Evolutionary conservation across 2,329 filamentous ascomycete genomes (phyloP), one percentile per base, ranked within the genome.

Genomic region (Alternaria incomplexa): DNA sequence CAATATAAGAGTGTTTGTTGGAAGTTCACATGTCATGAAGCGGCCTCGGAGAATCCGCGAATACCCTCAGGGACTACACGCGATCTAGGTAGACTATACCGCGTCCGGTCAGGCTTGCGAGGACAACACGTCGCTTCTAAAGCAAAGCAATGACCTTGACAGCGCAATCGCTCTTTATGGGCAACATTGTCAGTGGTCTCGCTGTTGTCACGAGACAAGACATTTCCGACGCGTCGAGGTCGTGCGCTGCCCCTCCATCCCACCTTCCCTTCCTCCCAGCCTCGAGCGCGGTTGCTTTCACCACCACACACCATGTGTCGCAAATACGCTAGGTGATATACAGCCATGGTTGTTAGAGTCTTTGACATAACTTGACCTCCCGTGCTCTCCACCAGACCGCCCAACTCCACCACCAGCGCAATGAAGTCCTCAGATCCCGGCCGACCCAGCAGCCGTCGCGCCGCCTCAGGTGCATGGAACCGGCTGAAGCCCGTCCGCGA

Each of bases 401-500:
- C 3, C 28, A 11, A 5, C 30, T 17, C 23, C 9, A n/a, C 23
- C 7, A 40, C 40, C 40, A 58, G 28, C 51, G 13, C 17, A n/a
- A 79, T 79, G 76, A 74, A 68, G 65, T 69, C 76, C 6, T 71
- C 73, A 46, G 76, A 78, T 17, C 71, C 74, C 50, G 64, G 65
- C 25, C 72, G 78, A 13, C 76, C 78, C 55, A 78, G 70, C 66
- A 79, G 73, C 64, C 76, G 76, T 57, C 77, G 79, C 48, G 78
- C 74, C 17, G 77, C 78, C 43, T 80, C 78, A 25, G 76, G 78
- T 47, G 77, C 77, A 44, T 80, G 77, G 78, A 75, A 75, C 56
- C 76, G 78, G 66, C 83, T 96, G 67, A 93, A 91, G 78, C 90
- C 92, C 12, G 86, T 90, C 63, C 88, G 90, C 47, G 83, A 89